Conservation (phyloP, 1,284 basidiomycete species). For the Omphalotus olearius region DNA sequence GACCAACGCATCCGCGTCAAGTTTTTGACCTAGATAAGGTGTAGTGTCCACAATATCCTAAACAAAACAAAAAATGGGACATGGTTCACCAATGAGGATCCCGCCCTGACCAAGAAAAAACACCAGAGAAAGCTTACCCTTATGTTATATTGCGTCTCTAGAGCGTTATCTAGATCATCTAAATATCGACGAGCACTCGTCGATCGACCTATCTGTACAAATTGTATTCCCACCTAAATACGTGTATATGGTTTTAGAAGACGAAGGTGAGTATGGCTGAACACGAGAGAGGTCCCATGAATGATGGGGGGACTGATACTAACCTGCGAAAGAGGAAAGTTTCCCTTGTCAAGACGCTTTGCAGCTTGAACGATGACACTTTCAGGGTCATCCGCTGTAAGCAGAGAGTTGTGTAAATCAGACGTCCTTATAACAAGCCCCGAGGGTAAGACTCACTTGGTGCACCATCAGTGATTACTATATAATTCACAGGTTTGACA, state of each 20-base stretch:
- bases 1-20: conserved; percentile 10
- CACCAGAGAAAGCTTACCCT: conserved; percentile 1
- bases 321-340: conserved; percentile 53
- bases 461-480: conserved; percentile 49
- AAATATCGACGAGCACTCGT: conserved; percentile 6
- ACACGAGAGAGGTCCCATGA: not conserved
- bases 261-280: not conserved
- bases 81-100: not conserved
- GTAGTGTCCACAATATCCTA: conserved; percentile 16
- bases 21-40: conserved; percentile 8
- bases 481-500: conserved; percentile 44
- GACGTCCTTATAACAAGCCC: not conserved
- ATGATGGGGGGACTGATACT: not conserved
- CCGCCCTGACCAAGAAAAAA: no score
- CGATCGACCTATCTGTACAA: conserved; percentile 13
- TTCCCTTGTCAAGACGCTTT: conserved; percentile 39
- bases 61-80: no score
- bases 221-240: conserved; percentile 11
- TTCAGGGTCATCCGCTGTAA: conserved; percentile 45
- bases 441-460: conserved; percentile 30
- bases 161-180: conserved; percentile 8
- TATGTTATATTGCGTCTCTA: conserved; percentile 4
- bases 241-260: not conserved
- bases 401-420: not conserved
- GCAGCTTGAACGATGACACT: conserved; percentile 46